A percentile compares a stretch with the other conserved stretches of the same genome.
Evolutionary conservation across 2,329 filamentous ascomycete genomes (phyloP).

Genomic region (Elsinoe fawcettii): DNA sequence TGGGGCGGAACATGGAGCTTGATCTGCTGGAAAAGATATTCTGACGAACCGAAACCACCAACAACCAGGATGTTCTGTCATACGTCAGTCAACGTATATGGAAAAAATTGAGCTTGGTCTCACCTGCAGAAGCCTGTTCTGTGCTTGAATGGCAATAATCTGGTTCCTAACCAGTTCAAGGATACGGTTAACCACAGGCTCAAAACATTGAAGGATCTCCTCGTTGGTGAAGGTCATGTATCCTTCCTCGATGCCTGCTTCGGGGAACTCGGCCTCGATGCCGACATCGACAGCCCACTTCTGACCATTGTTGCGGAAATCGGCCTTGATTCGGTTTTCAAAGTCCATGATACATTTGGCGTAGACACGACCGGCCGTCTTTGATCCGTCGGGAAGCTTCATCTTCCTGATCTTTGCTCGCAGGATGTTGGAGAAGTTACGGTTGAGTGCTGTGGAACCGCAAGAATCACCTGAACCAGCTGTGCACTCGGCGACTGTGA

Average conservation of each 20-base stretch:
- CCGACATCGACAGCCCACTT: constrained; percentile 99
- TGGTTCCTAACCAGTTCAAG: constrained; percentile 93
- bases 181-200: constrained; percentile 95
- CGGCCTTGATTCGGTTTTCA: constrained; percentile 98
- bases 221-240: constrained; percentile 99
- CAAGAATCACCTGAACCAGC: constrained; percentile 96
- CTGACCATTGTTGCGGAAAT: constrained; percentile 98
- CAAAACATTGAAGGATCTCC: constrained; percentile 97
- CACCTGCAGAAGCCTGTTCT: constrained; percentile 82
- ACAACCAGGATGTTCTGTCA: constrained; percentile 82
- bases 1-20: constrained; percentile 96
- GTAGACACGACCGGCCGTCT: constrained; percentile 95
- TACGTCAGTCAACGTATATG: constrained; percentile 23
- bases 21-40: constrained; percentile 99
- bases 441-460: constrained; percentile 94
- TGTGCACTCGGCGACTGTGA: constrained; percentile 94
- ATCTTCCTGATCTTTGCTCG: constrained; percentile 98
- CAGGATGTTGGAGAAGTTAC: constrained; percentile 96
- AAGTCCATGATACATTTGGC: constrained; percentile 99
- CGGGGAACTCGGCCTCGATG: constrained; percentile 95
- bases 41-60: constrained; percentile 94
- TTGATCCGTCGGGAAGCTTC: constrained; percentile 95
- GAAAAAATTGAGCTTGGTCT: constrained; percentile 19
- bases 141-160: constrained; percentile 97
- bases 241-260: constrained; percentile 95